phyloP scores from a whole-genome alignment of 2,329 filamentous ascomycete genomes.

The Colletotrichum tamarilloi region DNA sequence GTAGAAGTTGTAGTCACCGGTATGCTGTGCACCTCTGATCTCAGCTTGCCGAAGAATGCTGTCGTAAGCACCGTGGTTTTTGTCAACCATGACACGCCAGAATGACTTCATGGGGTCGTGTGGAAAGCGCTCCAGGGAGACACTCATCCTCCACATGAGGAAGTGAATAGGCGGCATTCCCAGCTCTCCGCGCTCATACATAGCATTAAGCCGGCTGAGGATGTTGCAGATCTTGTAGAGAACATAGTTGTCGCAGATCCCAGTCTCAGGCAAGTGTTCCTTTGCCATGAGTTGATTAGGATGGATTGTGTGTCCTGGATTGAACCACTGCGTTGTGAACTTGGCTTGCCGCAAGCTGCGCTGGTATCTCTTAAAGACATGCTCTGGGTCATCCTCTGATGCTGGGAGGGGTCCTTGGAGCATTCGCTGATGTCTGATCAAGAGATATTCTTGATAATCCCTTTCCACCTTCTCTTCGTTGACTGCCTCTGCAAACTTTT shows the following conservation, averaged over 20 bases:
- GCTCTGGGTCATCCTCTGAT: slow-evolving; percentile 10
- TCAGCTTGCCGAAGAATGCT: slow-evolving; percentile 14
- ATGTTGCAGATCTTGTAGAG: slow-evolving; percentile 50
- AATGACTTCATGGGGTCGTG: not conserved
- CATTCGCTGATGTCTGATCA: not conserved
- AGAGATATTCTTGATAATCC: slow-evolving; percentile 14
- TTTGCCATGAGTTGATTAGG: slow-evolving; percentile 51
- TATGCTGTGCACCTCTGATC: slow-evolving; percentile 23
- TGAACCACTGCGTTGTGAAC: slow-evolving; percentile 49
- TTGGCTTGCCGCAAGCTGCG: slow-evolving; percentile 45
- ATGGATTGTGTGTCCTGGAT: slow-evolving; percentile 42
- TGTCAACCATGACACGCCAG: slow-evolving; percentile 5
- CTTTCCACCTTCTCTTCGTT: slow-evolving; percentile 35
- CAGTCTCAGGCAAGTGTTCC: slow-evolving; percentile 43
- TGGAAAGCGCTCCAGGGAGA: slow-evolving; percentile 13
- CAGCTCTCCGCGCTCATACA: slow-evolving; percentile 41
- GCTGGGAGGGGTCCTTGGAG: not conserved
- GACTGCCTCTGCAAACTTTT: slow-evolving; percentile 44
- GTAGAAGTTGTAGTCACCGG: slow-evolving; percentile 23
- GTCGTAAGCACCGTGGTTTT: slow-evolving; percentile 14
- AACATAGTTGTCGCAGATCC: slow-evolving; percentile 47
- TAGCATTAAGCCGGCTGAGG: slow-evolving; percentile 43
- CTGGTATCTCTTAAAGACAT: slow-evolving; percentile 10
- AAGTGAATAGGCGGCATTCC: slow-evolving; percentile 52
- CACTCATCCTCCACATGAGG: slow-evolving; percentile 47